Evolutionary conservation across 1,139 yeast genomes (phyloP), one percentile per base, ranked within the genome.

Genomic region (Candida albicans): DNA sequence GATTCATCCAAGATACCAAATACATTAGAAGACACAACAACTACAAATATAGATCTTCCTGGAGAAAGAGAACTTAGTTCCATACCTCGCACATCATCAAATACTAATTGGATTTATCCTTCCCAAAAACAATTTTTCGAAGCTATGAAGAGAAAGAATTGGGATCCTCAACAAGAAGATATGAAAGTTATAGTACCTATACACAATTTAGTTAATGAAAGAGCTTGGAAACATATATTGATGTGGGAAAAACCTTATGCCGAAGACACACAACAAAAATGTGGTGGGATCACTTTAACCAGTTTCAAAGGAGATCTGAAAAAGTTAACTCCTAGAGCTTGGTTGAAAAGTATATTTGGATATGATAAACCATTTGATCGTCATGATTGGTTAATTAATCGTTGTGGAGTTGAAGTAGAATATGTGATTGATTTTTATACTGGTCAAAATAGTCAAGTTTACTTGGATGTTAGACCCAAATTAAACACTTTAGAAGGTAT

Each of bases 151-250:
- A 79, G 98, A 48, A 93, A 93, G 59, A 79, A 87, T 49, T 89
- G 96, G 91, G 77, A 83, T 43, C 97, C 98, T 2, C 70, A 79
- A 12, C 86, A 87, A 0, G 64, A 68, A 8, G 98, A 91, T 59
- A 93, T 93, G 98, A 73, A 81, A 52, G 79, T 95, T 0, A 89
- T 93, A 32, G 96, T 93, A 2, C 98, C 98, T 1, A 85, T 93
- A 37, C 99, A 93, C 62, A 93, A 93, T 59, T 81, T 88, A 29
- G 98, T 93, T 28, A 93, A 93, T 60, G 99, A 93, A 64, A 70
- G 89, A 46, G 96, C 96, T 2, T 93, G 99, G 99, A 67, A 65
- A 47, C 91, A 87, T 58, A 89, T 93, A 30, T 62, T 82, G 56
- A 68, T 76, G 56, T 93, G 99, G 99, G 99, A 93, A 62, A 62